phyloP scores from a whole-genome alignment of 768 basidiomycete species.

The Phaffia tasmanica region DNA sequence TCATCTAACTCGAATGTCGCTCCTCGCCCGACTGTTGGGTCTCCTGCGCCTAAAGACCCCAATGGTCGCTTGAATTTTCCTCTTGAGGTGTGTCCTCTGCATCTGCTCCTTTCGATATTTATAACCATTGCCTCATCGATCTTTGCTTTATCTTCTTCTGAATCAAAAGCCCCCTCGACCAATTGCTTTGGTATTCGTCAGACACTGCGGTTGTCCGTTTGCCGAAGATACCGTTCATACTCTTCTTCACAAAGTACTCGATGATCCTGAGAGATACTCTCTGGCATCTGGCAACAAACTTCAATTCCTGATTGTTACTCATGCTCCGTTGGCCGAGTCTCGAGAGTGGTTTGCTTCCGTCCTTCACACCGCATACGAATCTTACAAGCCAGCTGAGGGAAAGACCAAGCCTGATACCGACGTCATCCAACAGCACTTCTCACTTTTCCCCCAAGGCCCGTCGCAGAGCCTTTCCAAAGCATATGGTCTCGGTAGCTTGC shows the following conservation, averaged over 20 bases:
- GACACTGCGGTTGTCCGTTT: conserved; percentile 22
- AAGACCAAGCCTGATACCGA: conserved; percentile 4
- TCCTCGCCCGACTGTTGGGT: conserved; percentile 3
- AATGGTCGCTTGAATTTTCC: conserved; percentile 18
- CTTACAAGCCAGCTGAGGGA: conserved; percentile 1
- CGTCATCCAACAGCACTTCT: conserved; percentile 18
- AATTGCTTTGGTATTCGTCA: conserved; percentile 14
- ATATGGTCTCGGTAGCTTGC: conserved; percentile 19
- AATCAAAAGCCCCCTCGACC: conserved; percentile 14
- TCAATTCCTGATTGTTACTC: conserved; percentile 24
- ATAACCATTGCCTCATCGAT: neutral
- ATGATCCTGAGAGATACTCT: neutral
- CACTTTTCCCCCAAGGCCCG: conserved; percentile 20
- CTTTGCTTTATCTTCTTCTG: neutral
- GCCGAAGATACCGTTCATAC: conserved; percentile 19
- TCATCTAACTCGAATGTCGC: neutral
- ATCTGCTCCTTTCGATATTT: neutral
- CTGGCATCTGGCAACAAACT: neutral
- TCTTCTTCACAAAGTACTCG: conserved; percentile 23
- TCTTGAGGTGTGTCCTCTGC: neutral
- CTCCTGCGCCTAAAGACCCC: conserved; percentile 17
- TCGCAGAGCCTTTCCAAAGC: conserved; percentile 6
- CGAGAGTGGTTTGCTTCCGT: conserved; percentile 22
- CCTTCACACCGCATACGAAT: conserved; percentile 13
- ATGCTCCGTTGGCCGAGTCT: conserved; percentile 11